A percentile compares a stretch with the other conserved stretches of the same genome.
These are phyloP conservation scores for Camellia japonica DNA, from an alignment of 148 eudicot genomes.

Conservation along the genomic window DNA sequence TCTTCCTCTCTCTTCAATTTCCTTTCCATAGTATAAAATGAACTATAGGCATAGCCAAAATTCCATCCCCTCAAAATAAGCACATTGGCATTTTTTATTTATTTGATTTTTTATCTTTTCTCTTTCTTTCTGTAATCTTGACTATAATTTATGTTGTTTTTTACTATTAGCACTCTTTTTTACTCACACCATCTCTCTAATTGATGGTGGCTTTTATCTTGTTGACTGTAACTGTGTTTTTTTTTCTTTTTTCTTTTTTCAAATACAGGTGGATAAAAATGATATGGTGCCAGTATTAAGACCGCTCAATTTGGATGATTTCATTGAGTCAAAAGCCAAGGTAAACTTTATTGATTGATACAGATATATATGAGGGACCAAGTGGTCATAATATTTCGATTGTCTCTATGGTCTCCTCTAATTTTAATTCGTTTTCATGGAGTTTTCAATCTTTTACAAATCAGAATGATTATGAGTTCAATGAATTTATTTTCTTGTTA, in stretches of 20 bases:
- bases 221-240: conserved; percentile 10
- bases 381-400: not conserved
- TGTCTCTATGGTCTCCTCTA: not conserved
- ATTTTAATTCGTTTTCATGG: not conserved
- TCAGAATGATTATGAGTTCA: not conserved
- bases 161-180: not conserved
- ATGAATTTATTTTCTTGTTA: not conserved
- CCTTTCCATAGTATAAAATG: not conserved
- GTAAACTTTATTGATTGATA: conserved; percentile 29
- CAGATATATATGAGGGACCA: not conserved
- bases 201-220: not conserved
- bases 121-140: not conserved
- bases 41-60: not conserved
- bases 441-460: not conserved
- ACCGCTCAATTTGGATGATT: conserved; percentile 83
- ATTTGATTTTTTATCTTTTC: not conserved
- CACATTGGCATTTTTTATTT: not conserved
- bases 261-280: conserved; percentile 43
- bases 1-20: not conserved
- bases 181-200: not conserved
- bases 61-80: not conserved
- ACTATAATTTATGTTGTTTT: not conserved
- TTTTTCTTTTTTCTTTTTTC: not conserved
- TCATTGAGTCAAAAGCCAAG: conserved; percentile 85
- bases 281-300: conserved; percentile 51